Percentiles rank a stretch among this genome's conserved stretches.
phyloP scores from a whole-genome alignment of 192 early-diverging fungal genomes.

The Coemansia sp. region DNA sequence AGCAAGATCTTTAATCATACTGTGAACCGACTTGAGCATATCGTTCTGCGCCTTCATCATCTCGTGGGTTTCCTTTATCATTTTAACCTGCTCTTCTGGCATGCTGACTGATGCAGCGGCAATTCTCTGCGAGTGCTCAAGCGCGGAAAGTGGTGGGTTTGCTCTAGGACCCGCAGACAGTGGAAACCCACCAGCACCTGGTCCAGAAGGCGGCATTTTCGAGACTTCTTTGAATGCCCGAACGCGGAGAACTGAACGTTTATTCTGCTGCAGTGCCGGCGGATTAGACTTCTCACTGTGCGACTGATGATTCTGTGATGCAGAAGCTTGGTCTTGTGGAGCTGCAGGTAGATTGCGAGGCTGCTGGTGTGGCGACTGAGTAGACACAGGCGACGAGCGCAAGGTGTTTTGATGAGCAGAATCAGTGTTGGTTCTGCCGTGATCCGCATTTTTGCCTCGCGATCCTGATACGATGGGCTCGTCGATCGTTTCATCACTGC shows the following conservation, averaged over 20 bases:
- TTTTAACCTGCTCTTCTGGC: constrained; percentile 27
- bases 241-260: constrained; percentile 29
- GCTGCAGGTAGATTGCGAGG: background rate
- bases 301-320: no score
- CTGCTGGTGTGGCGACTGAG: background rate
- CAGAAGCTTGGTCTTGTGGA: no score
- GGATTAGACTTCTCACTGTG: no score
- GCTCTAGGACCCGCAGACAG: background rate
- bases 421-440: background rate
- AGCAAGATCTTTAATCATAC: constrained; percentile 22
- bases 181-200: background rate
- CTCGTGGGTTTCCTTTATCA: constrained; percentile 35
- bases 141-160: background rate
- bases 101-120: constrained; percentile 7
- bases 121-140: background rate
- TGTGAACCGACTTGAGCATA: constrained; percentile 17
- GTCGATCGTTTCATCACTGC: background rate
- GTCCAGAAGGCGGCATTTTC: background rate
- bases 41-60: constrained; percentile 36
- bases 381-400: background rate
- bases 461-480: background rate
- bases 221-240: constrained; percentile 14
- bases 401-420: background rate
- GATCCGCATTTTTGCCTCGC: background rate
- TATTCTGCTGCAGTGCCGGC: background rate